Evolutionary conservation across 192 early-diverging fungal species (phyloP), one percentile per base, ranked within the genome.

Genomic region (Rhizoclosmatium sp.): DNA sequence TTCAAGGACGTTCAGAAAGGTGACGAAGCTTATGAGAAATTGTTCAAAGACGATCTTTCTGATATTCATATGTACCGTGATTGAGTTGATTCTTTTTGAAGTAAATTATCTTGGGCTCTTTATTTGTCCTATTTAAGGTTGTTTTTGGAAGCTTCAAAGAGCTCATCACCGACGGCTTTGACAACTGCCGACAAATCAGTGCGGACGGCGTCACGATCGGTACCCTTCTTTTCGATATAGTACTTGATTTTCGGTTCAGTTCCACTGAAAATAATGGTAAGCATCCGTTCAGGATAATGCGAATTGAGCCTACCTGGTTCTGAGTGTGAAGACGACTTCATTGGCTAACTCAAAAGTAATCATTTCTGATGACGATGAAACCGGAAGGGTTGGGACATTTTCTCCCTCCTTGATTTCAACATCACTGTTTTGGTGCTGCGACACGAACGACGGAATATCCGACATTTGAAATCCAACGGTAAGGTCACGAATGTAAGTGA

Each of bases 291-390:
- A 65, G 10, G n/a, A 16, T 1, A 21, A 41, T 65, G 93, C 78
- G 7, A 92, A 93, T 65, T 91, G 86, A 59, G 91, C 88, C 14
- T 92, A 89, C 73, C 86, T 80, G 31, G 78, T 80, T 66, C 78
- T 60, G 5, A 80, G 61, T 0, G 78, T 80, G 61, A 80, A 73
- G 5, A 80, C 64, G 31, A 69, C 72, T 23, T 71, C 78, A 56
- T 80, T 80, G 48, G 71, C 67, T 23, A 80, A 69, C 47, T 71
- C 86, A 79, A 98, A 95, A 0, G 96, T 98, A 48, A 98, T 91
- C 97, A 98, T 98, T 46, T 98, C 93, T 3, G 95, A 91, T 3
- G 89, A 86, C 1, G 87, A 75, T 1, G 94, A 94, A 2, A 92
- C 91, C 2, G 94, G 94, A 49, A 98, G 85, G 1, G 78, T 83